phyloP scores from a whole-genome alignment of 2,329 filamentous ascomycete species.

The Amauroascus verrucosus region DNA sequence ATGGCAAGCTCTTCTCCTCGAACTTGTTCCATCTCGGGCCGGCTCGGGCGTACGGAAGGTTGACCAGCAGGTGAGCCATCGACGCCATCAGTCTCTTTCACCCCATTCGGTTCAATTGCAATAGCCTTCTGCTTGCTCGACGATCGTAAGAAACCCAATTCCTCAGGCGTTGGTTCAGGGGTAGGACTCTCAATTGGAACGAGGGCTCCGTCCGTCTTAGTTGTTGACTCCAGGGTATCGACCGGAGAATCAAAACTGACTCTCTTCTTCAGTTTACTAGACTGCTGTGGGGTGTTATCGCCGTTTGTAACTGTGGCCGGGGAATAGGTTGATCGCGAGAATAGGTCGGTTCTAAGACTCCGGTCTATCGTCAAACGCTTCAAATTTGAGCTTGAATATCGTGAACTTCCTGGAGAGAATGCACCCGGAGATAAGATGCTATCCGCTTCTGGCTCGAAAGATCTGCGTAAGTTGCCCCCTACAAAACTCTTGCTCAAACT shows the following conservation, averaged over 20 bases:
- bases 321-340: conserved; percentile 35
- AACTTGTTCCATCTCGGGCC: conserved; percentile 59
- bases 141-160: conserved; percentile 51
- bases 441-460: conserved; percentile 64
- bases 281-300: conserved; percentile 31
- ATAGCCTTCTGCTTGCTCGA: conserved; percentile 29
- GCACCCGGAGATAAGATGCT: conserved; percentile 79
- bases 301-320: conserved; percentile 29
- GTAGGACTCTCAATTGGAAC: conserved; percentile 43
- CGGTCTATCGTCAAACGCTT: conserved; percentile 92
- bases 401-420: conserved; percentile 59
- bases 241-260: conserved; percentile 79
- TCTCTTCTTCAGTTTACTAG: conserved; percentile 52
- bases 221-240: conserved; percentile 32
- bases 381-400: conserved; percentile 59
- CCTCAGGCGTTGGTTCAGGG: conserved; percentile 47
- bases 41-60: conserved; percentile 22
- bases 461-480: conserved; percentile 72
- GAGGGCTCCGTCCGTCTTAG: conserved; percentile 40
- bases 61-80: conserved; percentile 19
- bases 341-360: conserved; percentile 59
- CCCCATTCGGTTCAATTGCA: conserved; percentile 37
- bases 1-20: conserved; percentile 67
- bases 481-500: conserved; percentile 80
- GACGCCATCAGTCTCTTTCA: conserved; percentile 26